Evolutionary conservation across 2,329 filamentous ascomycete species (phyloP).

Genomic region (Zasmidium angulare): DNA sequence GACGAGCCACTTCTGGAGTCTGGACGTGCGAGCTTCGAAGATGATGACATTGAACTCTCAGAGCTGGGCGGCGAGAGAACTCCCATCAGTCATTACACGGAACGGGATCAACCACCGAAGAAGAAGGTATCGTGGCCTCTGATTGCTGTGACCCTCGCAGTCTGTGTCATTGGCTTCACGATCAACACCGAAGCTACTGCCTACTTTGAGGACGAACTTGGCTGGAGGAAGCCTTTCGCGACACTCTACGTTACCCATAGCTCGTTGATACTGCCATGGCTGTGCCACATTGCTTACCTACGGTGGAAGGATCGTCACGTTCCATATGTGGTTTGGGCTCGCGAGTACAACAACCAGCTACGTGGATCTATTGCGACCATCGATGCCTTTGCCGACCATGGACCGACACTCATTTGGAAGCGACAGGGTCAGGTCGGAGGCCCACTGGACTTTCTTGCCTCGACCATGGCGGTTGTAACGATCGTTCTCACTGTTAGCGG

Average conservation of each 20-base stretch:
- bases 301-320: conserved; percentile 23
- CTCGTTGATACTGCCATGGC: conserved; percentile 33
- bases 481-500: conserved; percentile 32
- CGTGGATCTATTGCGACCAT: conserved; percentile 30
- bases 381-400: conserved; percentile 31
- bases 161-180: conserved; percentile 32
- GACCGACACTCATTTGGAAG: conserved; percentile 26
- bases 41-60: conserved; percentile 20
- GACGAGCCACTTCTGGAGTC: conserved; percentile 24
- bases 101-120: conserved; percentile 12
- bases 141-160: conserved; percentile 25
- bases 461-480: conserved; percentile 32
- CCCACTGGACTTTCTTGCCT: conserved; percentile 32
- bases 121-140: conserved; percentile 18
- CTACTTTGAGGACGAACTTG: conserved; percentile 34
- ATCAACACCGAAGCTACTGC: conserved; percentile 36
- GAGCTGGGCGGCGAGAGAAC: conserved; percentile 23
- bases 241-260: conserved; percentile 36
- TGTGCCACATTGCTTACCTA: conserved; percentile 27
- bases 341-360: conserved; percentile 33
- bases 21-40: conserved; percentile 18
- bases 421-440: conserved; percentile 25
- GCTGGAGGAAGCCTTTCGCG: conserved; percentile 35
- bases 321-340: conserved; percentile 29
- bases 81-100: conserved; percentile 18